Evolutionary conservation across 2,329 filamentous ascomycete genomes (phyloP).

Genomic region (Fusarium armeniacum): DNA sequence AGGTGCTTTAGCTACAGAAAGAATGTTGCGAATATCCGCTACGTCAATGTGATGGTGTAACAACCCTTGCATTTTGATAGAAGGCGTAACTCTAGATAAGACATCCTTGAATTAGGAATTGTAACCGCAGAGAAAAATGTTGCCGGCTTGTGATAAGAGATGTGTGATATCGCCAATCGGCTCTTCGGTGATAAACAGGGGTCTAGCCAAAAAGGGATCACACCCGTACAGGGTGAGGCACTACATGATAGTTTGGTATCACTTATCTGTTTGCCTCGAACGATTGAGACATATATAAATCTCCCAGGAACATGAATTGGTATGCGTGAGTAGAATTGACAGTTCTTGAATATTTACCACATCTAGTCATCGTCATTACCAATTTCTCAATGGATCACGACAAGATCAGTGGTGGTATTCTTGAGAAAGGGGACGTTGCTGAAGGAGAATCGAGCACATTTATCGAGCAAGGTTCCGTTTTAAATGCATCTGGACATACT

Average conservation of each 20-base stretch:
- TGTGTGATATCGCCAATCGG: constrained; percentile 12
- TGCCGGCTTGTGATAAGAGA: constrained; percentile 7
- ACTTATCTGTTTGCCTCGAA: constrained; percentile 3
- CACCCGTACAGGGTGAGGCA: neutral
- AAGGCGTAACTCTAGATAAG: constrained; percentile 39
- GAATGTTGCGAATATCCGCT: neutral
- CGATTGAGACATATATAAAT: neutral
- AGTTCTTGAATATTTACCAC: neutral
- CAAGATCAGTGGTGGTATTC: constrained; percentile 20
- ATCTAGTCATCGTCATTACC: neutral
- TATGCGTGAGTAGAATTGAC: neutral
- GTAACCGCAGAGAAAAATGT: neutral
- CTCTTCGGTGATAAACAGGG: constrained; percentile 20
- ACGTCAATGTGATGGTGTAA: constrained; percentile 16
- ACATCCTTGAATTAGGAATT: constrained; percentile 12
- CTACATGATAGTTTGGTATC: neutral
- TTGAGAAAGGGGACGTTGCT: constrained; percentile 18
- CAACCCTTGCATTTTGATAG: constrained; percentile 25
- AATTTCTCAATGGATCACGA: constrained; percentile 11
- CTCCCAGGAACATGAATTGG: rapidly evolving
- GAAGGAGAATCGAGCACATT: constrained; percentile 30
- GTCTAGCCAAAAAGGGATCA: constrained; percentile 29
- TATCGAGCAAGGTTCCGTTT: constrained; percentile 16
- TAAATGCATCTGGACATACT: constrained; percentile 43
- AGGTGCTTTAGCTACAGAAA: neutral